Evolutionary conservation across 2,329 filamentous ascomycete species (phyloP), one percentile per base, ranked within the genome.

Genomic region (Xylariaceae sp.): DNA sequence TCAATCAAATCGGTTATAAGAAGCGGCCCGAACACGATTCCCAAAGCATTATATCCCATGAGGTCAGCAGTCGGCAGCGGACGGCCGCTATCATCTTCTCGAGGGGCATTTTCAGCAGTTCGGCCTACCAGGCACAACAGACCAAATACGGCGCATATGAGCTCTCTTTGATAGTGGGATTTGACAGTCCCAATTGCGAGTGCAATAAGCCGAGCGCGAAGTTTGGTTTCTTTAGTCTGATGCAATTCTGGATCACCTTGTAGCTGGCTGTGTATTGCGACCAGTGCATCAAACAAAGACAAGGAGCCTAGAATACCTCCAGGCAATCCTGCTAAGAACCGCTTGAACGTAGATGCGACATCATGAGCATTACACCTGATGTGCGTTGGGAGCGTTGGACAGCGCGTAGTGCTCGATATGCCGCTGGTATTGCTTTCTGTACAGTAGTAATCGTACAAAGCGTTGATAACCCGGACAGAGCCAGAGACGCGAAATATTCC

Each of bases 141-240:
- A 0, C 85, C 86, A 65, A 89, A 85, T 0, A 89, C 84, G 4
- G 84, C 82, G 57, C 82, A 87, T 36, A 89, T 84, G 3, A 89
- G 72, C 40, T 87, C 83, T 20, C 85, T 76, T 35, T 83, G 79
- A 55, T 82, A 83, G 47, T 78, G 78, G 0, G 84, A 87, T 49
- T 75, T 74, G n/a, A 87, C 71, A 0, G 81, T 81, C 1, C 77
- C 77, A 35, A 89, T 77, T 6, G 84, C 84, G 27, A 88, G 71
- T 1, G 85, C 85, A 57, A 88, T 85, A 3, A 89, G 75, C n/a
- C 83, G 77, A 6, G 84, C 84, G n/a, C 81, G 78, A 11, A 85
- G 70, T 58, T 79, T 82, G 29, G 73, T 80, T 54, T 82, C 76
- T 59, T 81, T 83, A 0, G 80, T 81, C 50, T 75, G 72, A 40